A percentile compares a stretch with the other conserved stretches of the same genome.
Conservation (phyloP, 1,284 basidiomycete species). For the Exobasidium cylindrosporum region DNA sequence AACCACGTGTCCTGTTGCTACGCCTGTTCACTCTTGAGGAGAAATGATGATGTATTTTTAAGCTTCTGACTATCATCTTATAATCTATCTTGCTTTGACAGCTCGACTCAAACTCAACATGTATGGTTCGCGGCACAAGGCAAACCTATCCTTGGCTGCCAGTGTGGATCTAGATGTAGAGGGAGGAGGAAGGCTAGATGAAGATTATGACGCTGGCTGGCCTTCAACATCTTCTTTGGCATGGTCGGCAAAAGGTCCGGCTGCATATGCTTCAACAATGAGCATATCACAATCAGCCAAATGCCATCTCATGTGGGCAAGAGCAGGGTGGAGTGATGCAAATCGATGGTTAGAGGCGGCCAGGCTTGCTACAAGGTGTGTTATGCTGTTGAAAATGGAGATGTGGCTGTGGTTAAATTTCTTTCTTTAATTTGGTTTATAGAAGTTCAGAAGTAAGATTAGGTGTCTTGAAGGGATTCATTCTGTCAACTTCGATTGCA, state of each 20-base stretch:
- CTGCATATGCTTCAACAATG: constrained; percentile 27
- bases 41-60: too few relatives aligned
- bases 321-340: constrained; percentile 38
- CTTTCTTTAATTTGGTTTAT: background rate
- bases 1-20: too few relatives aligned
- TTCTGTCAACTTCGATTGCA: constrained; percentile 41
- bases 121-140: constrained; percentile 8
- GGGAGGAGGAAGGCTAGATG: constrained; percentile 36
- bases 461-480: constrained; percentile 45
- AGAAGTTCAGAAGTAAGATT: constrained; percentile 28
- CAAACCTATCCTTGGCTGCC: constrained; percentile 16
- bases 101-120: too few relatives aligned
- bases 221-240: constrained; percentile 24
- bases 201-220: constrained; percentile 44
- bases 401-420: background rate
- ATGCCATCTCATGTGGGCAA: constrained; percentile 41
- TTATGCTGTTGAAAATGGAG: background rate
- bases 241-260: constrained; percentile 50
- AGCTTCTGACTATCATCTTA: too few relatives aligned
- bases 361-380: constrained; percentile 10
- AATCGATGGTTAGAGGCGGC: constrained; percentile 39
- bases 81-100: too few relatives aligned
- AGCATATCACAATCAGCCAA: constrained; percentile 24
- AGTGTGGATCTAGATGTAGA: constrained; percentile 52
- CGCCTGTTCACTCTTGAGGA: too few relatives aligned